Percentiles rank a stretch among this genome's conserved stretches.
These are phyloP conservation scores for Suillus bovinus DNA, from an alignment of 768 basidiomycete genomes.

Conservation along the genomic window DNA sequence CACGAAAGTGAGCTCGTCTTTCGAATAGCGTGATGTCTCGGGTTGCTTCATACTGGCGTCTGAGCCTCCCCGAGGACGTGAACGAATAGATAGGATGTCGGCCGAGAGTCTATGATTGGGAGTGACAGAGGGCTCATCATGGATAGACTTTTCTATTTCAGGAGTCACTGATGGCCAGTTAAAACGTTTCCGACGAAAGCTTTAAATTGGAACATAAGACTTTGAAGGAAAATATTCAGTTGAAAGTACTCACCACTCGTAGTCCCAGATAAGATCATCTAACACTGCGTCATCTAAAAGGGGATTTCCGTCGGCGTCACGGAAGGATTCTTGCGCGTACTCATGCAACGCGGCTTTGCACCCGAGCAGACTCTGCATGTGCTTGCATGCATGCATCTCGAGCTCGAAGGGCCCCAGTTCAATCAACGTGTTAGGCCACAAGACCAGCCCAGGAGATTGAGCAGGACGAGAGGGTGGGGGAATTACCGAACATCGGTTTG, in stretches of 20 bases:
- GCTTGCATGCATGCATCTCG: slow-evolving; percentile 76
- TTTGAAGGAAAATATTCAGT: not conserved
- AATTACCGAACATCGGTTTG: not conserved
- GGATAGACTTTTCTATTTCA: slow-evolving; percentile 17
- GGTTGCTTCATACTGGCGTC: slow-evolving; percentile 19
- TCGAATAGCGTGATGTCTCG: slow-evolving; percentile 27
- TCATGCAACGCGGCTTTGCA: slow-evolving; percentile 59
- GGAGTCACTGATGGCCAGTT: slow-evolving; percentile 61
- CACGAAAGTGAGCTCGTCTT: slow-evolving; percentile 47
- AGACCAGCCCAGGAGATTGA: slow-evolving; percentile 64
- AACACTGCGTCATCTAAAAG: slow-evolving; percentile 25
- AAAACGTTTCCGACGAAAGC: slow-evolving; percentile 67
- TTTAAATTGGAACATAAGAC: slow-evolving; percentile 28
- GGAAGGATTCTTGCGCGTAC: slow-evolving; percentile 40
- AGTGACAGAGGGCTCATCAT: not conserved
- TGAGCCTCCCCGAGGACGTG: slow-evolving; percentile 12
- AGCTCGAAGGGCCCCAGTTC: slow-evolving; percentile 58
- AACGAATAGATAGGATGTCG: slow-evolving; percentile 13
- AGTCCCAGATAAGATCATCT: slow-evolving; percentile 35
- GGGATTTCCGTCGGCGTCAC: slow-evolving; percentile 24
- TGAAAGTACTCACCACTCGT: slow-evolving; percentile 31
- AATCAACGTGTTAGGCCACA: slow-evolving; percentile 61
- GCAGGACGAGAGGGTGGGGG: slow-evolving; percentile 26
- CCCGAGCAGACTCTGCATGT: slow-evolving; percentile 62
- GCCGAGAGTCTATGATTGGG: slow-evolving; percentile 17